Conservation (phyloP, 208 protist species). For the Acanthamoeba triangularis region DNA sequence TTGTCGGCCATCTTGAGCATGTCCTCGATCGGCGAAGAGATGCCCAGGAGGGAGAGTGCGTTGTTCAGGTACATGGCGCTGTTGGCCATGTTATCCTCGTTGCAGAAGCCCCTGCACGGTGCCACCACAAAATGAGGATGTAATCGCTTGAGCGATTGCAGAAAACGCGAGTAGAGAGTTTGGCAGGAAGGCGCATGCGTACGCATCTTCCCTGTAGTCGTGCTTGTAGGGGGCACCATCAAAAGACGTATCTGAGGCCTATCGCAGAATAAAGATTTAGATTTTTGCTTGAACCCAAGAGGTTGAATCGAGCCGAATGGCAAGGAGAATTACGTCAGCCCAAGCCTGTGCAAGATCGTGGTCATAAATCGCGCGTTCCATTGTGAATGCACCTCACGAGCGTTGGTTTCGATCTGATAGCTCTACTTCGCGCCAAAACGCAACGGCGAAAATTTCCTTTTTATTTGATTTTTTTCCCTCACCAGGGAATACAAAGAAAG, state of each 20-base stretch:
- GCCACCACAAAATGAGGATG: not conserved
- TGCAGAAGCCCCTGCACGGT: slow-evolving; percentile 4
- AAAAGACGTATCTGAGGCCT: slow-evolving; percentile 21
- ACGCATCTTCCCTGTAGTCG: not conserved
- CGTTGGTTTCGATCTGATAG: not conserved
- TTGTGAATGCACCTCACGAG: not conserved
- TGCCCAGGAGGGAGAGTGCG: slow-evolving; percentile 23
- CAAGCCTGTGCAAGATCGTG: slow-evolving; percentile 4
- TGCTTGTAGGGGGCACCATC: not conserved
- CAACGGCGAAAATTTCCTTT: not conserved
- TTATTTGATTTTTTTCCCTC: too few relatives aligned
- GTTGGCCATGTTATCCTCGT: slow-evolving; percentile 44
- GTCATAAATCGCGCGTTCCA: not conserved
- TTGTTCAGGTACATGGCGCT: slow-evolving; percentile 63
- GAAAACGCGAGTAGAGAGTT: not conserved
- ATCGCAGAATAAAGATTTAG: not conserved
- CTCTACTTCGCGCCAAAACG: not conserved
- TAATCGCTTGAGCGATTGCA: not conserved
- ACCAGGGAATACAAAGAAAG: too few relatives aligned
- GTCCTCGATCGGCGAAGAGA: slow-evolving; percentile 27
- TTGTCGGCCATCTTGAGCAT: slow-evolving; percentile 4
- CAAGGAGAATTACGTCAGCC: not conserved
- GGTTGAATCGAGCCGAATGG: not conserved
- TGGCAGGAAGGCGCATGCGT: too few relatives aligned
- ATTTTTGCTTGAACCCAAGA: not conserved